Conservation (phyloP, 1,284 basidiomycete species). For the Anthracocystis walkeri region DNA sequence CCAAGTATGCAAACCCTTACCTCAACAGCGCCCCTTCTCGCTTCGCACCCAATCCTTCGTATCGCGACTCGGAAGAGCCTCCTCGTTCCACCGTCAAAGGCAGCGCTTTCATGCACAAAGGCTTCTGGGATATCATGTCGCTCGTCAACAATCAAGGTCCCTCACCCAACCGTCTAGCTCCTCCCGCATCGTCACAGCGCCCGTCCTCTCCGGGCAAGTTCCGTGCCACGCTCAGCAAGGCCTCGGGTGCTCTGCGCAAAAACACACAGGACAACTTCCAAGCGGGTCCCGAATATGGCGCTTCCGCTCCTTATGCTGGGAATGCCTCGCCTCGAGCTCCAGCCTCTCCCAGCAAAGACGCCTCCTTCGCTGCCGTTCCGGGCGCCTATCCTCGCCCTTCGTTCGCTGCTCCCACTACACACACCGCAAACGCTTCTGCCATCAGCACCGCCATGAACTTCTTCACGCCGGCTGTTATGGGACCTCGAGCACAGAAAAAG, state of each 20-base stretch:
- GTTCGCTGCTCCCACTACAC: slow-evolving; percentile 32
- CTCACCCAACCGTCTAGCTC: slow-evolving; percentile 27
- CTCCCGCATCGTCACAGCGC: slow-evolving; percentile 28
- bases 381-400: slow-evolving; percentile 41
- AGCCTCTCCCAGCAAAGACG: slow-evolving; percentile 20
- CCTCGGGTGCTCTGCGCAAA: slow-evolving; percentile 51
- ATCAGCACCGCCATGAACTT: slow-evolving; percentile 46
- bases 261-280: slow-evolving; percentile 38
- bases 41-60: slow-evolving; percentile 28
- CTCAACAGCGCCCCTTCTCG: slow-evolving; percentile 47
- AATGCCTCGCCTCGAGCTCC: slow-evolving; percentile 22
- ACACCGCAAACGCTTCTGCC: slow-evolving; percentile 41
- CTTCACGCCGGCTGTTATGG: slow-evolving; percentile 40
- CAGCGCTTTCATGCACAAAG: slow-evolving; percentile 66
- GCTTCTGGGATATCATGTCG: slow-evolving; percentile 65
- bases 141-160: slow-evolving; percentile 57
- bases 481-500: slow-evolving; percentile 60
- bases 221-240: slow-evolving; percentile 54
- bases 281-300: slow-evolving; percentile 48
- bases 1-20: slow-evolving; percentile 44
- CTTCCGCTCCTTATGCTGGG: slow-evolving; percentile 3
- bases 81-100: slow-evolving; percentile 47
- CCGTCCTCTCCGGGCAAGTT: slow-evolving; percentile 49
- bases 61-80: slow-evolving; percentile 30
- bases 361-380: slow-evolving; percentile 26